Evolutionary conservation across 1,284 basidiomycete species (phyloP), one percentile per base, ranked within the genome.

Genomic region (Tilletia horrida): DNA sequence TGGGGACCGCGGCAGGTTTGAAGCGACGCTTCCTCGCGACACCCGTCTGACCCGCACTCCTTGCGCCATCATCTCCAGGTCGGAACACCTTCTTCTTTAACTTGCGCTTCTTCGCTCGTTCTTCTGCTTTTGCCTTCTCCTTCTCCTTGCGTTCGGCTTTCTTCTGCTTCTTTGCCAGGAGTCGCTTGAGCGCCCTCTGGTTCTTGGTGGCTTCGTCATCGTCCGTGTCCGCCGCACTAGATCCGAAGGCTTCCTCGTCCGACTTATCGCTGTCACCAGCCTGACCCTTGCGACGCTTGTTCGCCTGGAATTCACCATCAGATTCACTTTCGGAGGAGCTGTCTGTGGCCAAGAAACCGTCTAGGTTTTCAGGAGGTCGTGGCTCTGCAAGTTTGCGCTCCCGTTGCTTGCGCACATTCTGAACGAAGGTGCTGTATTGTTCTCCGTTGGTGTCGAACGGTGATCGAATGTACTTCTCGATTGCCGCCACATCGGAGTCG

Each of bases 391-490:
- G 13, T 25, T 48, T 62, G n/a, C 21, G 27, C 25, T 55, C 64
- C 35, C 57, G 61, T n/a, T 68, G 63, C 52, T 74, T 73, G 35
- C 73, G 75, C 43, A 73, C 62, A 2, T 72, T 71, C 65, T 73
- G 72, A 25, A 79, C 74, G n/a, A 74, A 70, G 40, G 69, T 67
- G 1, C 31, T 48, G 35, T 76, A 69, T 50, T 68, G 67, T 44
- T 67, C 66, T 21, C 74, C 75, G 52, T 75, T 65, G 21, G 70
- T 57, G 14, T 65, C 69, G 25, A 76, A 65, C 0, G 79, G 77
- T 65, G 71, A 69, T 21, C 75, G 71, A 16, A 81, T 73, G 70
- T 66, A 80, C 44, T 76, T 73, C 62, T 81, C 80, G 57, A 81
- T 77, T 7, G 72, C 55, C n/a, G 71, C 66, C 31, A 72, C 71